Percentiles rank a stretch among this genome's conserved stretches.
Conservation (phyloP, 2,329 filamentous ascomycete species). For the Cytospora piceae region DNA sequence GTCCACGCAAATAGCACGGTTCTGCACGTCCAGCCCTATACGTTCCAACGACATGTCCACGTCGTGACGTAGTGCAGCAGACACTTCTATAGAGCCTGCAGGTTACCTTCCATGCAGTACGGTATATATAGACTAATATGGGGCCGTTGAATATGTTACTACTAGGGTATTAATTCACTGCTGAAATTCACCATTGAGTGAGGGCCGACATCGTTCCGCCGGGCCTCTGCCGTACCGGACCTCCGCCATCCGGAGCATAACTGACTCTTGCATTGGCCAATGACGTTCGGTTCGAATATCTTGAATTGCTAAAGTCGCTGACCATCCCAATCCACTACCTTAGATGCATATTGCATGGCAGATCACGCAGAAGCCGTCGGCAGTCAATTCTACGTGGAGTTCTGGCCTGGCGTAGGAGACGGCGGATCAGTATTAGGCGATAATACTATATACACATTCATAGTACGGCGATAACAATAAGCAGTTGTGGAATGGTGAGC, state of each 20-base stretch:
- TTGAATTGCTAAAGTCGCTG: constrained; percentile 14
- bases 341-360: neutral
- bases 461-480: neutral
- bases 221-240: constrained; percentile 7
- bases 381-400: neutral
- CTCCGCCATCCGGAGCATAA: constrained; percentile 17
- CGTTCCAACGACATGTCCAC: neutral
- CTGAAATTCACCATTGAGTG: constrained; percentile 6
- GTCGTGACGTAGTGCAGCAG: neutral
- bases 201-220: constrained; percentile 15
- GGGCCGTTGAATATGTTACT: neutral
- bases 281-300: constrained; percentile 13
- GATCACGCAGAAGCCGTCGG: neutral
- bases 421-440: neutral
- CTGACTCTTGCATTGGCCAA: constrained; percentile 22
- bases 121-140: too few species aligned
- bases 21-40: neutral
- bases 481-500: neutral
- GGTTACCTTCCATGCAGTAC: too few species aligned
- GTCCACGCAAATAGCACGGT: neutral
- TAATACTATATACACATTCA: neutral
- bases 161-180: too few species aligned
- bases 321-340: neutral
- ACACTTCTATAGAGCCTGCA: neutral
- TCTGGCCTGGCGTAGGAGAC: neutral